Conservation (phyloP, 2,329 filamentous ascomycete genomes). For the Talaromyces sp. region DNA sequence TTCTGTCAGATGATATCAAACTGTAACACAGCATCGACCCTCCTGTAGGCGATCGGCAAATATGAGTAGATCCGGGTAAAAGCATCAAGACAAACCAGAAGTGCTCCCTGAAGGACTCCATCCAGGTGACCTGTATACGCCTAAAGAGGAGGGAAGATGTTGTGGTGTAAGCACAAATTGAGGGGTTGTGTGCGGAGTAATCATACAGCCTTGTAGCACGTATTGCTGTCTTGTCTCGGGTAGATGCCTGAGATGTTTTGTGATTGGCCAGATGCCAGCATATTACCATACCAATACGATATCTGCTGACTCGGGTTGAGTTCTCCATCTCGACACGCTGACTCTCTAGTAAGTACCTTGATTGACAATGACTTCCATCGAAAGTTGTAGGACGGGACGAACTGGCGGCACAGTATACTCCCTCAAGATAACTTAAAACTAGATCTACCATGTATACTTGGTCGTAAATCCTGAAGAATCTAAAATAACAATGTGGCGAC, state of each 20-base stretch:
- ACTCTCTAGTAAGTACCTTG: not conserved
- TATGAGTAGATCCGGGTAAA: not conserved
- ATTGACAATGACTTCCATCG: not conserved
- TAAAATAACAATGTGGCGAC: not conserved
- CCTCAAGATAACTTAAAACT: too few relatives aligned
- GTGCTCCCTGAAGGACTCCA: not conserved
- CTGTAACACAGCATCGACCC: not conserved
- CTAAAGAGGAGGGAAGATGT: not conserved
- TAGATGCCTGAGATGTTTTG: not conserved
- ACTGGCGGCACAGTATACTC: not conserved
- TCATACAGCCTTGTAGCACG: not conserved
- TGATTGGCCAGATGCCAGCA: not conserved
- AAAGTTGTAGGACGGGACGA: not conserved
- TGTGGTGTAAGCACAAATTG: not conserved
- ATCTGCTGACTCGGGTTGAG: not conserved
- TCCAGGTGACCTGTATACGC: not conserved
- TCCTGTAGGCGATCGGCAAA: not conserved
- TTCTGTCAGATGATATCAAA: slow-evolving; percentile 6
- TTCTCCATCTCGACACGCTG: not conserved
- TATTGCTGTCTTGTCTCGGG: slow-evolving; percentile 3
- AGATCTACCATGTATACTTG: not conserved
- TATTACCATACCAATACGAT: slow-evolving; percentile 5
- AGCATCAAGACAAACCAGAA: not conserved
- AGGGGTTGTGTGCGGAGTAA: slow-evolving; percentile 9
- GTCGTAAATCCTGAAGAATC: not conserved